These are phyloP conservation scores for Hygrophila difformis DNA, from an alignment of 257 asterid species.

Conservation along the genomic window DNA sequence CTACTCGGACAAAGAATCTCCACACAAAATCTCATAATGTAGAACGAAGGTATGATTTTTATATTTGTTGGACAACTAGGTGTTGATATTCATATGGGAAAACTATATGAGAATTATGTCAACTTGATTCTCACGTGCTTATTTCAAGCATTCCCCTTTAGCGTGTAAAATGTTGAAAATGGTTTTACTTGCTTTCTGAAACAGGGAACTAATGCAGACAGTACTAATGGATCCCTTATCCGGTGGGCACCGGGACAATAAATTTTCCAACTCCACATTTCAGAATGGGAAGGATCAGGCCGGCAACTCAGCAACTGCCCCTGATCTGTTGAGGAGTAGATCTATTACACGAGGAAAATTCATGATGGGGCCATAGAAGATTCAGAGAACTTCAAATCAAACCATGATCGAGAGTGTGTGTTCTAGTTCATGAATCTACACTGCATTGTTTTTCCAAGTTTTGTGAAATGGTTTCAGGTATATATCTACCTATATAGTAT, in stretches of 20 bases:
- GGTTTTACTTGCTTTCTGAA: background rate
- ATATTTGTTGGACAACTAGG: background rate
- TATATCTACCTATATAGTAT: no score
- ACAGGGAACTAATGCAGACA: constrained; percentile 43
- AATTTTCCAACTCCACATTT: constrained; percentile 31
- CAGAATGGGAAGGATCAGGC: constrained; percentile 38
- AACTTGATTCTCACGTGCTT: background rate
- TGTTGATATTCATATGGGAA: no score
- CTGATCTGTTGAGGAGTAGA: constrained; percentile 54
- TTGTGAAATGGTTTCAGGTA: no score
- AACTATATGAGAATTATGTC: no score
- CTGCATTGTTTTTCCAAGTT: no score
- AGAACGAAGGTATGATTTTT: constrained; percentile 57
- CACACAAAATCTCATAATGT: constrained; percentile 62
- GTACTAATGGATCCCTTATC: constrained; percentile 23
- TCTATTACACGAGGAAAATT: constrained; percentile 84
- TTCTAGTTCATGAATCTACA: no score
- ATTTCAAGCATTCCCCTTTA: no score
- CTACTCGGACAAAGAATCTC: constrained; percentile 40
- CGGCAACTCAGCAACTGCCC: constrained; percentile 25
- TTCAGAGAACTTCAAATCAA: background rate
- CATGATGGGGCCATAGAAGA: constrained; percentile 7
- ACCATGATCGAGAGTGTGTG: no score
- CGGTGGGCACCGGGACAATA: constrained; percentile 16
- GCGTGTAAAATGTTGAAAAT: no score